These are phyloP conservation scores for Botryosphaeria agaves DNA, from an alignment of 2,329 filamentous ascomycete species.

Conservation along the genomic window DNA sequence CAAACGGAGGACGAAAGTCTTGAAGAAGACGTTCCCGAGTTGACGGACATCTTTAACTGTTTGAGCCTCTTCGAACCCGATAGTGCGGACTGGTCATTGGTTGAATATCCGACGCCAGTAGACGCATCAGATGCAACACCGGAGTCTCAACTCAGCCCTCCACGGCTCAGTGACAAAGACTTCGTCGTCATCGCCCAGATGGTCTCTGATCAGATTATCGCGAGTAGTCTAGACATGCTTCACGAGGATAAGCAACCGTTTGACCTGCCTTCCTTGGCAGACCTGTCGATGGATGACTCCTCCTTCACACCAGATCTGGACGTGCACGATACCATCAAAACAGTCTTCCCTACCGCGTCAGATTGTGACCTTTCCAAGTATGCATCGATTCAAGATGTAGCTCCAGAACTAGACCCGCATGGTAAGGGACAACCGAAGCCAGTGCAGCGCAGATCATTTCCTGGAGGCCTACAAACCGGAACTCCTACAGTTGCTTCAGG, in stretches of 20 bases:
- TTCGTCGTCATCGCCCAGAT: slow-evolving; percentile 15
- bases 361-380: slow-evolving; percentile 10
- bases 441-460: neutral
- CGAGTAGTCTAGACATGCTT: neutral
- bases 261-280: too few species aligned
- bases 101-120: slow-evolving; percentile 11
- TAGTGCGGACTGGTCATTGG: slow-evolving; percentile 18
- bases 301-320: neutral
- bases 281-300: too few species aligned
- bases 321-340: neutral
- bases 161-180: slow-evolving; percentile 11
- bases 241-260: neutral
- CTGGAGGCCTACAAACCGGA: too few species aligned
- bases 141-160: neutral
- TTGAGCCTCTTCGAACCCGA: slow-evolving; percentile 15
- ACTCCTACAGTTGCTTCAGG: too few species aligned
- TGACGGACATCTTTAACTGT: too few species aligned
- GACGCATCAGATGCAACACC: neutral
- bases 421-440: neutral
- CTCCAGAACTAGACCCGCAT: neutral
- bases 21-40: too few species aligned
- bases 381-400: slow-evolving; percentile 10
- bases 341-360: slow-evolving; percentile 5
- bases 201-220: slow-evolving; percentile 13
- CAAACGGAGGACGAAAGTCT: too few species aligned